A percentile compares a stretch with the other conserved stretches of the same genome.
phyloP scores from a whole-genome alignment of 2,329 filamentous ascomycete genomes.

The Cladophialophora chaetospira region DNA sequence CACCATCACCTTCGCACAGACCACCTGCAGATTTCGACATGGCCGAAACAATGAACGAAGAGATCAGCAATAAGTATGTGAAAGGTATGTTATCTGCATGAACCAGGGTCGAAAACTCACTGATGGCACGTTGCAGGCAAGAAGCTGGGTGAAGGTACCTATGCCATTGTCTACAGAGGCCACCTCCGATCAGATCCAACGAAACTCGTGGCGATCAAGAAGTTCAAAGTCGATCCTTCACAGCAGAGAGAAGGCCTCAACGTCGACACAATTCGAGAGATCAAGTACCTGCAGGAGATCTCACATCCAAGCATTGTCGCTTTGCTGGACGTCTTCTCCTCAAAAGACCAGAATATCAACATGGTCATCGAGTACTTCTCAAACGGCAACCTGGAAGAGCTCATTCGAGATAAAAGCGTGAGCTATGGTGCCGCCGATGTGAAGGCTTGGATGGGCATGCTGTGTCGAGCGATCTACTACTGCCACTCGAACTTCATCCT shows the following conservation, averaged over 20 bases:
- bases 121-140: constrained; percentile 59
- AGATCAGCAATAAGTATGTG: constrained; percentile 83
- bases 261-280: constrained; percentile 91
- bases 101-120: background rate
- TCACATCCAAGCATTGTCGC: constrained; percentile 94
- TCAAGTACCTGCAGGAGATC: constrained; percentile 92
- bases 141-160: constrained; percentile 94
- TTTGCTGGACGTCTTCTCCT: constrained; percentile 88
- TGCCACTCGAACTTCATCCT: constrained; percentile 93
- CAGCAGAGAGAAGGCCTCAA: constrained; percentile 83
- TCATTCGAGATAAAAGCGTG: constrained; percentile 83
- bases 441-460: constrained; percentile 98
- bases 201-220: constrained; percentile 70
- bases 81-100: constrained; percentile 60
- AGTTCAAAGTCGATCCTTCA: constrained; percentile 53
- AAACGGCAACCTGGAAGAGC: constrained; percentile 89
- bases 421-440: constrained; percentile 86
- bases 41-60: constrained; percentile 78
- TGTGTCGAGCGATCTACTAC: constrained; percentile 90
- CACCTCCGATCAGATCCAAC: constrained; percentile 72
- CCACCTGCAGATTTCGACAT: constrained; percentile 44
- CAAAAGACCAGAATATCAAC: constrained; percentile 94
- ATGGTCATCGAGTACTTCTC: constrained; percentile 93
- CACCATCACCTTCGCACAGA: constrained; percentile 18
- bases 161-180: constrained; percentile 91